These are phyloP conservation scores for Prunus mongolica DNA, from an alignment of 306 rosid species.

Conservation along the genomic window DNA sequence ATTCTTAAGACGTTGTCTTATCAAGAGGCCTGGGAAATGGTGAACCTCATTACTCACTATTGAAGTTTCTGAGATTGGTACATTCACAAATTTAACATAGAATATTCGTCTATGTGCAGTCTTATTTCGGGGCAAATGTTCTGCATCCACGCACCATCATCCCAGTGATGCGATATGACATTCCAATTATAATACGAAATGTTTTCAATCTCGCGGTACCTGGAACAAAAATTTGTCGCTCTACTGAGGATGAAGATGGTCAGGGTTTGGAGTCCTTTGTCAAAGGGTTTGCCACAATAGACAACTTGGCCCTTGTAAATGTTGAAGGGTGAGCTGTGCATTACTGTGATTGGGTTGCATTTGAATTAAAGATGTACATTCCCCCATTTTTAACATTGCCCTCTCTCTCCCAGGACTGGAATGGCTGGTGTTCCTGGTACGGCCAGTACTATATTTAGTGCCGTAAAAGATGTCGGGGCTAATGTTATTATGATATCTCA, in stretches of 20 bases:
- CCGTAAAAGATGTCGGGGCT: constrained; percentile 97
- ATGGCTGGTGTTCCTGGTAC: constrained; percentile 99
- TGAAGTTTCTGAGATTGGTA: constrained; percentile 14
- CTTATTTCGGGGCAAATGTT: constrained; percentile 99
- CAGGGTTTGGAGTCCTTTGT: constrained; percentile 60
- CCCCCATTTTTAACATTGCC: neutral
- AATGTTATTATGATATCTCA: constrained; percentile 99
- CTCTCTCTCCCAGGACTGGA: constrained; percentile 63
- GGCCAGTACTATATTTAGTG: constrained; percentile 79
- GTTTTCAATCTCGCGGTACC: constrained; percentile 82
- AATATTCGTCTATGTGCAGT: constrained; percentile 47
- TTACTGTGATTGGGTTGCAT: constrained; percentile 14
- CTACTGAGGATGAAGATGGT: constrained; percentile 46
- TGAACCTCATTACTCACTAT: constrained; percentile 32
- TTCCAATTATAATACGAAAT: constrained; percentile 89
- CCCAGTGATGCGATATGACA: constrained; percentile 86
- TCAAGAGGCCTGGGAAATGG: constrained; percentile 99
- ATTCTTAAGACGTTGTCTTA: constrained; percentile 83
- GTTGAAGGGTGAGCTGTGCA: constrained; percentile 87
- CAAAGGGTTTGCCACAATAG: constrained; percentile 97
- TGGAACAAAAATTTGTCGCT: constrained; percentile 85
- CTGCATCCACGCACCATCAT: constrained; percentile 96
- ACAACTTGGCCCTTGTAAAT: constrained; percentile 89
- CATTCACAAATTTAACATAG: constrained; percentile 28
- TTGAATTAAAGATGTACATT: neutral